Base-by-base conservation (phyloP, 371 early-diverging fungal genomes). In the Capillidium heterosporum region DNA sequence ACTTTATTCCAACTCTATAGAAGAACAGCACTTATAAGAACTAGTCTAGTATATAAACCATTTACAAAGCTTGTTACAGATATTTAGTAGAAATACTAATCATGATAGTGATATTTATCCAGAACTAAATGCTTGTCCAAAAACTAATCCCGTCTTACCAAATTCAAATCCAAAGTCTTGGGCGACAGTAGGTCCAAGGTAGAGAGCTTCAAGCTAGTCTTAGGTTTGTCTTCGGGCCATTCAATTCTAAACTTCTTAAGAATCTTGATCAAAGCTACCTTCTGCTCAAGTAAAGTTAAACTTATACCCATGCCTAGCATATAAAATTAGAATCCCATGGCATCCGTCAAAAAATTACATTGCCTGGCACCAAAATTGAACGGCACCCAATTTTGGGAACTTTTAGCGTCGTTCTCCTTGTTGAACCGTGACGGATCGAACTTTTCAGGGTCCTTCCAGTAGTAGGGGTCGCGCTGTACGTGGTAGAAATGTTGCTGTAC, bases 371-470 rank as follows among this genome's bases (percentile, higher is more conserved):
- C 53, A 24, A 13, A 19, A 21, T 15, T 21, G 35, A 53, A 53
- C 8, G 53, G 53, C 11, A 53, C 7, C 24, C 39, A 53, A 39
- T 19, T 21, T 32, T 13, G 2, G 4, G 19, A 39, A 28, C 15
- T 49, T 21, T 13, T 7, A 11, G 35, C 24, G 10, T 35, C 29
- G 39, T 21, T 24, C 7, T 39, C 15, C 10, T 53, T 39, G 15
- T 44, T 8, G 28, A 56, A 56, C 2, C 56, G 7, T 10, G 13
- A n/a, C 43, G 56, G 56, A n/a, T 46, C 47, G 21, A 56, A 56
- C 46, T 56, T 29, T 10, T 46, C 26, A 17, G 56, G 56, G 23
- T 56, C 46, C 10, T 42, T n/a, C 56, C 56, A 56, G 56, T 44
- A 32, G 15, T 15, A 28, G n/a, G 43, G 29, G 19, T 21, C 21